These are phyloP conservation scores for Teunomyces panamensis DNA, from an alignment of 805 yeast species.

Conservation along the genomic window DNA sequence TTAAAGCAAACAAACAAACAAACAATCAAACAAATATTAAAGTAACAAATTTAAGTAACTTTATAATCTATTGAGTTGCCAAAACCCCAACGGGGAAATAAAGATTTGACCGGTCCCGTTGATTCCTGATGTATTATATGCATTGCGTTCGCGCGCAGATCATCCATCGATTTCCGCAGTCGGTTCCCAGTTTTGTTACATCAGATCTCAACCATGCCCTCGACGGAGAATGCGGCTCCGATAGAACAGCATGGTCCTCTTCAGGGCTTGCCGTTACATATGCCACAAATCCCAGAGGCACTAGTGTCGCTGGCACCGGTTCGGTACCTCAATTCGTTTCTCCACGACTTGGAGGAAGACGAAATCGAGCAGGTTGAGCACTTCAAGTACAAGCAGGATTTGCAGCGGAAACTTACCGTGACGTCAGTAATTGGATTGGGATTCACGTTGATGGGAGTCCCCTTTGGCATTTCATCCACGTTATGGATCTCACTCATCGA, in stretches of 20 bases:
- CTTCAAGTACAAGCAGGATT: slow-evolving; percentile 70
- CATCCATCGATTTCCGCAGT: background rate
- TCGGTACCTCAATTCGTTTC: slow-evolving; percentile 5
- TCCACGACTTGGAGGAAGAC: slow-evolving; percentile 34
- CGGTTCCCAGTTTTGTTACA: background rate
- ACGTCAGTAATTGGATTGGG: slow-evolving; percentile 75
- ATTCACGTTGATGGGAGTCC: slow-evolving; percentile 79
- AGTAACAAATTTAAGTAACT: too few relatives aligned
- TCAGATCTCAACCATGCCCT: background rate
- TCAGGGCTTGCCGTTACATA: background rate
- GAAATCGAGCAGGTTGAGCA: slow-evolving; percentile 61
- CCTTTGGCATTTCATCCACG: slow-evolving; percentile 72
- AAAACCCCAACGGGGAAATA: too few relatives aligned
- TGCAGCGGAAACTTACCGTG: slow-evolving; percentile 65
- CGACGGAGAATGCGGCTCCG: background rate
- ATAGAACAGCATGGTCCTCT: background rate
- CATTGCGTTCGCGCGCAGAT: background rate
- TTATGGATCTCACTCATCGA: slow-evolving; percentile 67
- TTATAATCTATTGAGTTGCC: too few relatives aligned
- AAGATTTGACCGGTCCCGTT: too few relatives aligned
- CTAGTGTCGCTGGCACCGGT: slow-evolving; percentile 4
- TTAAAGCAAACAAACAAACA: too few relatives aligned
- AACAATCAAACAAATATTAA: too few relatives aligned
- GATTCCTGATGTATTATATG: too few relatives aligned
- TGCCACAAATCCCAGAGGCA: background rate